Conservation (phyloP, 2,329 filamentous ascomycete genomes). For the Pseudofabraea citricarpa region DNA sequence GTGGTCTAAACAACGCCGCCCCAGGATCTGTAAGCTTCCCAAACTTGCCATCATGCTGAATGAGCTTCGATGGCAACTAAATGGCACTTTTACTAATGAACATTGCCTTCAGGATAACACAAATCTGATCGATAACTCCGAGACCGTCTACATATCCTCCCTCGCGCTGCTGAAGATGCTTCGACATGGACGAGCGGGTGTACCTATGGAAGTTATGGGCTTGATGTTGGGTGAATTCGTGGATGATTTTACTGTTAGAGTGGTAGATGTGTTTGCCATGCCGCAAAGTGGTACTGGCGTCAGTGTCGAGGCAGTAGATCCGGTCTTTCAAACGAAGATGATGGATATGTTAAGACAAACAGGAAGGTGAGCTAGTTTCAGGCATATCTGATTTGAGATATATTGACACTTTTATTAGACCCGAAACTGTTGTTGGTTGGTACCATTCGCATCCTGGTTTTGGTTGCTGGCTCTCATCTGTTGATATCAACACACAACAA, state of each 20-base stretch:
- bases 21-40: conserved; percentile 53
- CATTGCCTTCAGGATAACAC: conserved; percentile 66
- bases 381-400: conserved; percentile 8
- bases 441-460: conserved; percentile 99
- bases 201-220: conserved; percentile 99
- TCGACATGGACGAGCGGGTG: conserved; percentile 91
- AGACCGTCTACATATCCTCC: conserved; percentile 98
- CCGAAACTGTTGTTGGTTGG: conserved; percentile 97
- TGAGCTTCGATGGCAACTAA: conserved; percentile 6
- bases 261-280: conserved; percentile 99
- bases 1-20: conserved; percentile 47
- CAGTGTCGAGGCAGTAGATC: conserved; percentile 96
- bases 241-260: conserved; percentile 96
- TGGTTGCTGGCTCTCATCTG: conserved; percentile 96
- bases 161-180: conserved; percentile 98
- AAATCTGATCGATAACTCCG: conserved; percentile 95
- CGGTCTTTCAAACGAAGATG: conserved; percentile 99
- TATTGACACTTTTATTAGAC: conserved; percentile 61
- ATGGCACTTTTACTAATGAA: conserved; percentile 9
- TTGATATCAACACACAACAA: conserved; percentile 99
- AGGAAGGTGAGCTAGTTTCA: conserved; percentile 59
- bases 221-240: conserved; percentile 98
- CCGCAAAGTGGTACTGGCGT: conserved; percentile 97
- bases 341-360: conserved; percentile 99
- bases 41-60: conserved; percentile 1